A percentile compares a stretch with the other conserved stretches of the same genome.
These are phyloP conservation scores for Cystofilobasidium ferigula DNA, from an alignment of 768 basidiomycete genomes.

Conservation along the genomic window DNA sequence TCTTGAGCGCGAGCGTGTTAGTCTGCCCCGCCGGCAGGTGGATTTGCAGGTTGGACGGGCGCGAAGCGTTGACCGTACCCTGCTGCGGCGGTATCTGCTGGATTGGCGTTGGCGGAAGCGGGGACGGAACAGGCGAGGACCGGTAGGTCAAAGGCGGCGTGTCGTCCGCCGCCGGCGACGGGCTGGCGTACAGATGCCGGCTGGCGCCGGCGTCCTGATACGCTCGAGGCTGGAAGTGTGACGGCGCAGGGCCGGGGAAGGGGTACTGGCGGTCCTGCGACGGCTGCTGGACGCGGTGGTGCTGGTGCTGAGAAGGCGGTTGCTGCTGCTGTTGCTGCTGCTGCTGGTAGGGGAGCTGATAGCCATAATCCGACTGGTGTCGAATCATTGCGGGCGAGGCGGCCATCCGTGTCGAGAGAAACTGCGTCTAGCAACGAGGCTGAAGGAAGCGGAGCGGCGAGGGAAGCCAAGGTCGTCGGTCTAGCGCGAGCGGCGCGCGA, in stretches of 20 bases:
- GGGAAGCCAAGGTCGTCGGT: no score
- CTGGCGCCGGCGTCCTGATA: neutral
- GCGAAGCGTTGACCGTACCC: neutral
- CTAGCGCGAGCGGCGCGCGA: no score
- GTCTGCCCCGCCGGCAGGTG: conserved; percentile 15
- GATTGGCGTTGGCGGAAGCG: neutral
- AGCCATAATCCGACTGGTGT: neutral
- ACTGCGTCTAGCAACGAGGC: no score
- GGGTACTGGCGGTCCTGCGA: neutral
- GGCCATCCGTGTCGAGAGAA: neutral
- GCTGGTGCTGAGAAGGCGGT: neutral
- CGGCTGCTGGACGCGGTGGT: neutral
- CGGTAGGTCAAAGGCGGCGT: neutral
- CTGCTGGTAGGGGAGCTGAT: neutral
- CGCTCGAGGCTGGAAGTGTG: no score
- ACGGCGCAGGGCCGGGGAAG: no score
- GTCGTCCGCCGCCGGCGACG: neutral
- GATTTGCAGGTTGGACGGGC: conserved; percentile 18
- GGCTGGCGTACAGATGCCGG: neutral
- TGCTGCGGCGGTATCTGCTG: neutral
- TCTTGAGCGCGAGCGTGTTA: conserved; percentile 24
- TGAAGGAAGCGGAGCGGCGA: no score
- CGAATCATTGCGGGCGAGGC: neutral
- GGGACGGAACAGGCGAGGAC: neutral
- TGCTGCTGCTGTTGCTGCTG: neutral